Base-by-base conservation (phyloP, 208 protist genomes). In the Phytomonas sp. region DNA sequence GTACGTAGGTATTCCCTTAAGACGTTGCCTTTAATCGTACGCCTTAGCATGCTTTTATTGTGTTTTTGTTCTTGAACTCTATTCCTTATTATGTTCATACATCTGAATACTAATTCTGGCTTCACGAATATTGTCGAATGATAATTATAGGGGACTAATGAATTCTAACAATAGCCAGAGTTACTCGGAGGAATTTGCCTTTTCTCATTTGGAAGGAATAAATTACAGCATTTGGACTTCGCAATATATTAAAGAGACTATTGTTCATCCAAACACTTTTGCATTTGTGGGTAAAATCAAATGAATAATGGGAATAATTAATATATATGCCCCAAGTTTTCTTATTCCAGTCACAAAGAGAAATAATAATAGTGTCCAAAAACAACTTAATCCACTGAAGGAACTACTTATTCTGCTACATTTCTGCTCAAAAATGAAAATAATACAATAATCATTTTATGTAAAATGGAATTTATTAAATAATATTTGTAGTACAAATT, bases 141-240 rank as follows among this genome's bases (percentile, higher is more conserved):
- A 51, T 23, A 20, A 20, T 51, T 51, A 51, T 23, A 17, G 40
- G 8, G 1, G 11, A 8, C 2, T 51, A 20, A 1, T 51, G 17
- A 17, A 51, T 51, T 51, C 11, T 20, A 51, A 20, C 40, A 20
- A 51, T 51, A 1, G 40, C 40, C 11, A 51, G 40, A 51, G 40
- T 0, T 4, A 1, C 40, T 15, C 40, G 11, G 40, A 4, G 2
- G 1, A 51, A 51, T 20, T 20, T 51, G 2, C 1, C 11, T 20
- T 51, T 20, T 51, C 40, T 51, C 8, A 23, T 51, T 51, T 23
- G 32, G 32, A 66, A 66, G 34, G 23, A 32, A 63, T 70, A 40
- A 11, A 56, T 62, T 77, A 1, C 43, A 33, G 33, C 72, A 64
- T 36, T 43, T 77, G 56, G 61, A 68, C 73, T 68, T 65, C 66